phyloP scores from a whole-genome alignment of 2,329 filamentous ascomycete species.

The Fusarium ambrosium region DNA sequence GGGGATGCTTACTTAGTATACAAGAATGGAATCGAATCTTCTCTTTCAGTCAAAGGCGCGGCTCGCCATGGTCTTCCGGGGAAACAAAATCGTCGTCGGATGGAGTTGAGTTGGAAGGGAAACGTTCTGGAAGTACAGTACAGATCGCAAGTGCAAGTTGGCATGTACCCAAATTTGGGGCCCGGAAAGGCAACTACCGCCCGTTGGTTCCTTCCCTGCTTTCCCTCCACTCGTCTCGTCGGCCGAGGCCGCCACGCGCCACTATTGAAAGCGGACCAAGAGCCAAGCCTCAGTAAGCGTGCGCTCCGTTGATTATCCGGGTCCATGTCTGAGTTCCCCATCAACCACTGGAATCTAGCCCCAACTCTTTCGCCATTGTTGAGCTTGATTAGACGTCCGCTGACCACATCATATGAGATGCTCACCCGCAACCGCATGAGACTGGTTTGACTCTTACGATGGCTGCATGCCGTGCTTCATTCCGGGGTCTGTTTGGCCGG shows the following conservation, averaged over 20 bases:
- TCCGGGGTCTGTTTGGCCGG: background rate
- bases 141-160: slow-evolving; percentile 50
- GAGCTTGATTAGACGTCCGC: slow-evolving; percentile 14
- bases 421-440: slow-evolving; percentile 3
- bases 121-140: slow-evolving; percentile 46
- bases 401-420: slow-evolving; percentile 13
- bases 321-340: slow-evolving; percentile 18
- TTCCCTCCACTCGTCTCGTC: slow-evolving; percentile 22
- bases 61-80: slow-evolving; percentile 40
- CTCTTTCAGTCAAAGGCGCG: slow-evolving; percentile 29
- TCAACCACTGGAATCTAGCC: slow-evolving; percentile 37
- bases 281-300: slow-evolving; percentile 9
- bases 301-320: slow-evolving; percentile 35
- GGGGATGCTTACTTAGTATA: slow-evolving; percentile 44
- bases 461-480: slow-evolving; percentile 17
- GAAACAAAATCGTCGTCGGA: slow-evolving; percentile 28
- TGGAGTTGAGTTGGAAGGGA: slow-evolving; percentile 37
- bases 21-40: slow-evolving; percentile 39
- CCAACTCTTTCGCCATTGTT: slow-evolving; percentile 20
- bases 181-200: slow-evolving; percentile 37
- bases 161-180: slow-evolving; percentile 44
- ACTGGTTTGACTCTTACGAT: background rate
- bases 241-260: slow-evolving; percentile 26
- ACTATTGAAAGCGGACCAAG: slow-evolving; percentile 19
- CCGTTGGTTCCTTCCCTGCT: slow-evolving; percentile 31